Evolutionary conservation across 2,329 filamentous ascomycete genomes (phyloP).

Genomic region (Phyllosticta citriasiana): DNA sequence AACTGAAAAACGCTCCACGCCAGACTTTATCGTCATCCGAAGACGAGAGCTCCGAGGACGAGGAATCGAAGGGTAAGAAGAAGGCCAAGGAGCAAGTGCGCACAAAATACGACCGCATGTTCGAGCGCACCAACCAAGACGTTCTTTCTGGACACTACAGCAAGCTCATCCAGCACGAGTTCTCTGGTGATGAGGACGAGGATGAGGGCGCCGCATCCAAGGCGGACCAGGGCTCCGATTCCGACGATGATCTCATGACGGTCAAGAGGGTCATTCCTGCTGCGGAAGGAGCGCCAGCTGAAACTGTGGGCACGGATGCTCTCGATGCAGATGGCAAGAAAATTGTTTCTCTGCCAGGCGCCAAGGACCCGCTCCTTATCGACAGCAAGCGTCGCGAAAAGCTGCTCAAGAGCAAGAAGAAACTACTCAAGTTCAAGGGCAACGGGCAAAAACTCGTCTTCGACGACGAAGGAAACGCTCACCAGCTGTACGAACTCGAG

Average conservation of each 20-base stretch:
- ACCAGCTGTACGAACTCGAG: constrained; percentile 79
- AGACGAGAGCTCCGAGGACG: constrained; percentile 42
- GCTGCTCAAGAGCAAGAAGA: constrained; percentile 89
- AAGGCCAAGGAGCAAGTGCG: constrained; percentile 65
- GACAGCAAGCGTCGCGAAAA: constrained; percentile 95
- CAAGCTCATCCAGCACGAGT: constrained; percentile 63
- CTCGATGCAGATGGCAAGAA: constrained; percentile 38
- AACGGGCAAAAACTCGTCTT: constrained; percentile 78
- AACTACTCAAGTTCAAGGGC: constrained; percentile 82
- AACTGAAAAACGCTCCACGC: constrained; percentile 75
- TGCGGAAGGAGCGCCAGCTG: constrained; percentile 36
- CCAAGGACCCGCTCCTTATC: constrained; percentile 62
- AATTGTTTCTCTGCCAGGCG: constrained; percentile 55
- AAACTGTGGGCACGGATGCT: constrained; percentile 29
- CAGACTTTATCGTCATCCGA: constrained; percentile 48
- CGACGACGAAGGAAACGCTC: constrained; percentile 81
- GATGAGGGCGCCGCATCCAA: constrained; percentile 21
- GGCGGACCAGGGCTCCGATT: constrained; percentile 35
- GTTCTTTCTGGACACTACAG: constrained; percentile 89
- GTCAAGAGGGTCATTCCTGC: constrained; percentile 81
- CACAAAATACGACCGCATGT: constrained; percentile 97
- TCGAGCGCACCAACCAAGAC: constrained; percentile 91
- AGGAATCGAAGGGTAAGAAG: constrained; percentile 37
- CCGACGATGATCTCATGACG: constrained; percentile 72
- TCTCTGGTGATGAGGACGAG: constrained; percentile 27